These are phyloP conservation scores for Moricandia arvensis DNA, from an alignment of 345 rosid genomes.

Conservation along the genomic window DNA sequence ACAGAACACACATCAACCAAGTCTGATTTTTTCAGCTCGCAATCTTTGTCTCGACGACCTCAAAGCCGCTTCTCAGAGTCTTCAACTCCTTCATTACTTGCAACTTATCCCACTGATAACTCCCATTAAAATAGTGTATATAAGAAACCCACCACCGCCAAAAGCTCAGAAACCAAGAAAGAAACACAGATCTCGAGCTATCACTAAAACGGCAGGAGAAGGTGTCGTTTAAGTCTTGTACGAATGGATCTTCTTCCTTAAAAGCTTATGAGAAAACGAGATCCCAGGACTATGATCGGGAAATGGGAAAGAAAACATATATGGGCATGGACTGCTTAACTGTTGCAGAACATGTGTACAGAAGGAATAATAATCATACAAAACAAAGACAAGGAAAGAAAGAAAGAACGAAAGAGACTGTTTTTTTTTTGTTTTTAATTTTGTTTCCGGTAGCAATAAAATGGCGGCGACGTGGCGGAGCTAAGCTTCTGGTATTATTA, in stretches of 20 bases:
- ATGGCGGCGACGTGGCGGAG: conserved; percentile 5
- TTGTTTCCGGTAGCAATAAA: conserved; percentile 22
- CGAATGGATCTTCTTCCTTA: neutral
- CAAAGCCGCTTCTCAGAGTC: conserved; percentile 33
- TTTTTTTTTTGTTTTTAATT: too few species aligned
- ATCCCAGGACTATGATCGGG: conserved; percentile 34
- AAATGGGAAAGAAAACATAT: conserved; percentile 18
- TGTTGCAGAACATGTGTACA: conserved; percentile 37
- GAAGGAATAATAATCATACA: neutral
- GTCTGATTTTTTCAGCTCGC: neutral
- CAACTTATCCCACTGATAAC: conserved; percentile 12
- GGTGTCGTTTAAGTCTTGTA: neutral
- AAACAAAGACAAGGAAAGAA: conserved; percentile 9
- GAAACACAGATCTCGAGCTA: conserved; percentile 36
- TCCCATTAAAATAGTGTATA: conserved; percentile 1
- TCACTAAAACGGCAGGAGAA: conserved; percentile 27
- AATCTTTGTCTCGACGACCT: conserved; percentile 33
- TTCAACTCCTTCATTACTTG: conserved; percentile 37
- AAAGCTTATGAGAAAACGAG: conserved; percentile 5
- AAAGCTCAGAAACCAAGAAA: conserved; percentile 35
- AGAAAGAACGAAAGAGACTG: conserved; percentile 39
- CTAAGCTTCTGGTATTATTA: neutral
- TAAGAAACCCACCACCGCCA: conserved; percentile 5
- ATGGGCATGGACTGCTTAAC: conserved; percentile 37
- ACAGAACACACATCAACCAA: conserved; percentile 2